Conservation (phyloP, 1,284 basidiomycete genomes). For the Trametes polyzona region DNA sequence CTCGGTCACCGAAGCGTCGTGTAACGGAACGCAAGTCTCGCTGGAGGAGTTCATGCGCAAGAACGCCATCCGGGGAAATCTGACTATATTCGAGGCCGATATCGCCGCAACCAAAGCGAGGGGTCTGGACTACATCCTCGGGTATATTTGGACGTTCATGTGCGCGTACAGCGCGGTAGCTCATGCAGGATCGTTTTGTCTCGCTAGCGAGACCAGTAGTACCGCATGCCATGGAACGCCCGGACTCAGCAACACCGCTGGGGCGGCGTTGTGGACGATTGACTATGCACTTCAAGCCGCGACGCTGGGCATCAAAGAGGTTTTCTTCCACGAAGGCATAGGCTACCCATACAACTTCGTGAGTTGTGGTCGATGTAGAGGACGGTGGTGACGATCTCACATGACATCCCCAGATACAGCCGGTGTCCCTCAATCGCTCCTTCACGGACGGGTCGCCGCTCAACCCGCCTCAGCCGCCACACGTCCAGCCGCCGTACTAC, state of each 20-base stretch:
- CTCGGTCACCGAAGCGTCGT: constrained; percentile 54
- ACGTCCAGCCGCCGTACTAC: constrained; percentile 66
- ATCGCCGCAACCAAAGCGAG: constrained; percentile 48
- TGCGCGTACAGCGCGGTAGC: too few relatives aligned
- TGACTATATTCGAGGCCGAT: constrained; percentile 53
- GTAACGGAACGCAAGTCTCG: constrained; percentile 50
- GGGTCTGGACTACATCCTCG: constrained; percentile 62
- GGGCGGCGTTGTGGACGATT: constrained; percentile 69
- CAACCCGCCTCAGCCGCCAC: constrained; percentile 50
- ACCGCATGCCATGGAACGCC: constrained; percentile 59
- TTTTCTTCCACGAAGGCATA: constrained; percentile 47
- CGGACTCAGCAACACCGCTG: constrained; percentile 70
- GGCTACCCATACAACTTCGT: constrained; percentile 51
- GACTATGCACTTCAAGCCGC: constrained; percentile 62
- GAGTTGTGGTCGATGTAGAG: constrained; percentile 13
- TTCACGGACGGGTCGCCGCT: constrained; percentile 53
- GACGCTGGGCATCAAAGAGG: constrained; percentile 39
- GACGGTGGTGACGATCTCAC: not conserved
- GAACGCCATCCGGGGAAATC: constrained; percentile 57
- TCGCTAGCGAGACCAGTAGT: constrained; percentile 36
- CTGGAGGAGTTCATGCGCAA: constrained; percentile 68
- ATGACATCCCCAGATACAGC: constrained; percentile 50
- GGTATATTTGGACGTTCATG: constrained; percentile 43
- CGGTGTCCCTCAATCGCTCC: constrained; percentile 54
- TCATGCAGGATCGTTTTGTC: not conserved